Base-by-base conservation (phyloP, 2,329 filamentous ascomycete genomes). In the Fusarium pseudonygamai region DNA sequence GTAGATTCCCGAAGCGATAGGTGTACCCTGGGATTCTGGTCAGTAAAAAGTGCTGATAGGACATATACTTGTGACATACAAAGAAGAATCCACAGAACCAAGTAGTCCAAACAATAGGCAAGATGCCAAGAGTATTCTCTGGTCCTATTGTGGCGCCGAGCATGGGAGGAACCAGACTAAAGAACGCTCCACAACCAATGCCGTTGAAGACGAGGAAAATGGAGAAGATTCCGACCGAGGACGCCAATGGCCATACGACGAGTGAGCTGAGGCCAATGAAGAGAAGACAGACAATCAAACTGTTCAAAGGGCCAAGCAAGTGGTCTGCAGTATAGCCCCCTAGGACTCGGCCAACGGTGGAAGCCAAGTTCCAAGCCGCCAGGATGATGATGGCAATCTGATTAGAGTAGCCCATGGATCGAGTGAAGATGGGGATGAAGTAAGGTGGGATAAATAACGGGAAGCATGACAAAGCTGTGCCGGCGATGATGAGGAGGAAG, bases 71-170 rank as follows among this genome's bases (percentile, higher is more conserved):
- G 10, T 6, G 2, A 67, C 73, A 43, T 45, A 80, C 78, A 6
- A 80, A 78, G 39, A 80, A 79, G 62, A 79, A 80, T 0, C 78
- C 78, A 28, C 69, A 78, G 18, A 79, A 79, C 78, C 78, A 80
- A 1, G 76, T 77, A 6, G 78, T 80, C 75, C 78, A 78, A 2
- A 80, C 61, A 7, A 80, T 77, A 1, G 78, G 78, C 1, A 80
- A 52, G 3, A 78, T 75, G 1, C 75, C 74, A 1, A 79, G 69
- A 0, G 71, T 73, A 9, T 76, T 77, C 37, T 76, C 74, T 7
- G 52, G 32, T 0, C 79, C 78, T 61, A 80, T 79, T 0, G 72
- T 73, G 3, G 76, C 73, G 2, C 79, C 76, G 8, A 80, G 40
- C 30, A 76, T 77, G 1, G 77, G 70, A 2, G 78, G 79, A 7